These are phyloP conservation scores for Fusarium pseudoanthophilum DNA, from an alignment of 2,329 filamentous ascomycete genomes.

Conservation along the genomic window DNA sequence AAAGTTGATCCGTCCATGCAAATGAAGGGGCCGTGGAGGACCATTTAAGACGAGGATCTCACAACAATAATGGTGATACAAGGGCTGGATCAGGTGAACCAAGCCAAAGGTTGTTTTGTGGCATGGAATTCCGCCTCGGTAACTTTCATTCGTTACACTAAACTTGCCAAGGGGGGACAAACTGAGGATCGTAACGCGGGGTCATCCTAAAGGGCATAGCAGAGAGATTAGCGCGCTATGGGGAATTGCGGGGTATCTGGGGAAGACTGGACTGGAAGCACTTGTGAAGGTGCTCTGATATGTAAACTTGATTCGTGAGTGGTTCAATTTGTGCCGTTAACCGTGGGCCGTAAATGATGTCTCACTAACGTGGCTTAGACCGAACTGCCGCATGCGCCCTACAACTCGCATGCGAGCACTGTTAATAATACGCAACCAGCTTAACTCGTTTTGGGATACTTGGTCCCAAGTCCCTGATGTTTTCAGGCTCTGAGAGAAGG, in stretches of 20 bases:
- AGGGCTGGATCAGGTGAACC: not conserved
- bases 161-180: not conserved
- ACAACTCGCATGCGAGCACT: too few relatives aligned
- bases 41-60: not conserved
- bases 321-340: not conserved
- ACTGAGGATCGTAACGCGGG: not conserved
- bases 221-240: not conserved
- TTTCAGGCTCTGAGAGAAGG: not conserved
- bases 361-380: not conserved
- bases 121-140: slow-evolving; percentile 1
- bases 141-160: not conserved
- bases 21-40: not conserved
- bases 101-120: not conserved
- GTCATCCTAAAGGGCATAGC: not conserved
- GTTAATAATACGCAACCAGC: not conserved
- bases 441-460: not conserved
- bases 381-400: not conserved
- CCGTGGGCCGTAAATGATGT: not conserved
- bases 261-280: not conserved
- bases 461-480: not conserved
- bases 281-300: not conserved
- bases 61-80: not conserved
- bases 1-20: not conserved
- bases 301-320: not conserved
- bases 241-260: not conserved